Evolutionary conservation across 2,329 filamentous ascomycete genomes (phyloP).

Genomic region (Colletotrichum spaethianum): DNA sequence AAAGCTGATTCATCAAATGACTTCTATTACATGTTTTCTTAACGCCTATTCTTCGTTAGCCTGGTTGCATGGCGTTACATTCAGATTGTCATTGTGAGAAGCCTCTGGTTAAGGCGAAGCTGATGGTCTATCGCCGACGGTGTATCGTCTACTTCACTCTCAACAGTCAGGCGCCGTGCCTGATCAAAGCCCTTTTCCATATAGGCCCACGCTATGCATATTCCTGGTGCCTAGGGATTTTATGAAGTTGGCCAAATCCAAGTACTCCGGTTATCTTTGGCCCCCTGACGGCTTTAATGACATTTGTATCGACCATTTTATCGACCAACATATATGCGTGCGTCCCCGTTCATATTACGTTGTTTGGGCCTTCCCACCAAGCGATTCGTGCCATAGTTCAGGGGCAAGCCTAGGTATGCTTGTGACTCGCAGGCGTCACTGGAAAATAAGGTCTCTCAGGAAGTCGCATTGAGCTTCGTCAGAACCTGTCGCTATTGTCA

Average conservation of each 20-base stretch:
- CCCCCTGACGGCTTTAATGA: background rate
- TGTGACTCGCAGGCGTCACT: background rate
- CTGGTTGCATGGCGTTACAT: background rate
- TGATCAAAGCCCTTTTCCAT: background rate
- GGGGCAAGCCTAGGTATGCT: background rate
- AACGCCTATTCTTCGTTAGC: background rate
- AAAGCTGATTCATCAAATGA: background rate
- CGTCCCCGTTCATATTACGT: background rate
- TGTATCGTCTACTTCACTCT: background rate
- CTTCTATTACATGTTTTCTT: background rate
- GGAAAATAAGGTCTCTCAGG: background rate
- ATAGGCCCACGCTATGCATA: background rate
- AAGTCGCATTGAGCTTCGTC: conserved; percentile 43
- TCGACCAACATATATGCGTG: background rate
- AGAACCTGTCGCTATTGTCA: conserved; percentile 48
- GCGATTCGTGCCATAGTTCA: background rate
- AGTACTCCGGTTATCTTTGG: background rate
- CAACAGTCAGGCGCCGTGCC: background rate
- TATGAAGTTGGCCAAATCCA: background rate
- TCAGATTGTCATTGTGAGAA: background rate
- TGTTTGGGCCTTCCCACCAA: too few species aligned
- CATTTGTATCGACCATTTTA: background rate
- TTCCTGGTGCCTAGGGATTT: too few species aligned
- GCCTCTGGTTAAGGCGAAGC: background rate
- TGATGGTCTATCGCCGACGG: background rate